phyloP scores from a whole-genome alignment of 2,329 filamentous ascomycete species.

The Stagonosporopsis chrysanthemi region DNA sequence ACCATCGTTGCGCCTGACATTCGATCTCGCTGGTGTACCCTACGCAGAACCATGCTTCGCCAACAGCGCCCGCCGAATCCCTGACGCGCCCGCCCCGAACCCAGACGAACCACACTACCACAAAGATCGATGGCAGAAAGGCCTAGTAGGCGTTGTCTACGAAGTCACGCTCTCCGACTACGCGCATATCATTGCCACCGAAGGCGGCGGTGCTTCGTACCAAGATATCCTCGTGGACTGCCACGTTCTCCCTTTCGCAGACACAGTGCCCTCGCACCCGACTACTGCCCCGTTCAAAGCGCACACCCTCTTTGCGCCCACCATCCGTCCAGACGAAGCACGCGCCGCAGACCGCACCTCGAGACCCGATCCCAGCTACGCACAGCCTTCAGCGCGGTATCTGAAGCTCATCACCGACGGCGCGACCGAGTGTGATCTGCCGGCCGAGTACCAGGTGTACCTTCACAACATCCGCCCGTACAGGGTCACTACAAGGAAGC shows the following conservation, averaged over 20 bases:
- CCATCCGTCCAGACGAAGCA: slow-evolving; percentile 23
- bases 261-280: slow-evolving; percentile 70
- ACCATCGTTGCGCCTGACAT: slow-evolving; percentile 78
- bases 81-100: slow-evolving; percentile 39
- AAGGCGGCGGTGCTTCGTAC: slow-evolving; percentile 88
- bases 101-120: slow-evolving; percentile 51
- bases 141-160: slow-evolving; percentile 92
- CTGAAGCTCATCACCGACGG: slow-evolving; percentile 80
- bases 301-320: slow-evolving; percentile 81
- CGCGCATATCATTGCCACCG: slow-evolving; percentile 84
- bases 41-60: slow-evolving; percentile 94
- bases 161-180: slow-evolving; percentile 88
- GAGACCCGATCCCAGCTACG: slow-evolving; percentile 73
- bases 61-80: slow-evolving; percentile 70
- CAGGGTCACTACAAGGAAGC: slow-evolving; percentile 69
- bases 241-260: slow-evolving; percentile 68
- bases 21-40: slow-evolving; percentile 84
- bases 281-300: slow-evolving; percentile 74
- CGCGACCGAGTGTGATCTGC: slow-evolving; percentile 80
- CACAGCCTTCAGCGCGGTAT: slow-evolving; percentile 85
- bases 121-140: slow-evolving; percentile 75
- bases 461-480: slow-evolving; percentile 75
- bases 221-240: slow-evolving; percentile 83
- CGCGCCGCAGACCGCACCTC: slow-evolving; percentile 54
- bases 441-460: slow-evolving; percentile 77